Evolutionary conservation across 2,329 filamentous ascomycete species (phyloP).

Genomic region (Blumeriella jaapii): DNA sequence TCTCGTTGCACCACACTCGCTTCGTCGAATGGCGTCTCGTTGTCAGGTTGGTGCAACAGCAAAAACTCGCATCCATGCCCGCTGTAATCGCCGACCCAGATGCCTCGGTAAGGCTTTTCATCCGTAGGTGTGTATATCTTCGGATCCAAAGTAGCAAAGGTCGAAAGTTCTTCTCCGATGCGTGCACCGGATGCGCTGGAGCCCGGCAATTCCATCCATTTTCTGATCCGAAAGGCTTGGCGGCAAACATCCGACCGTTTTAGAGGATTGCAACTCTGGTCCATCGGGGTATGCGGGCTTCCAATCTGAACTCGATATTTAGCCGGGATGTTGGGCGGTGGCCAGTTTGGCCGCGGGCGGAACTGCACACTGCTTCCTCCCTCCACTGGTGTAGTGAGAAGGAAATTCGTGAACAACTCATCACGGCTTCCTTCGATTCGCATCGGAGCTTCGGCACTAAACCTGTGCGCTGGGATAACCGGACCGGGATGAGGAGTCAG

Average conservation of each 20-base stretch:
- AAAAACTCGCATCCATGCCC: conserved; percentile 84
- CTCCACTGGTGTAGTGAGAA: conserved; percentile 46
- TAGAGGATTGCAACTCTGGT: conserved; percentile 36
- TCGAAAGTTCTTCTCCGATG: conserved; percentile 45
- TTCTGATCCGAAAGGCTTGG: conserved; percentile 59
- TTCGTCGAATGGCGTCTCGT: conserved; percentile 31
- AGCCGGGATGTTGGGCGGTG: conserved; percentile 59
- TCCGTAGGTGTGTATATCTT: conserved; percentile 68
- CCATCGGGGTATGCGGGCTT: conserved; percentile 32
- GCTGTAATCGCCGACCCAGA: conserved; percentile 76
- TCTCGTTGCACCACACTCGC: conserved; percentile 31
- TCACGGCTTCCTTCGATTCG: conserved; percentile 32
- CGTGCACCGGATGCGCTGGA: conserved; percentile 32
- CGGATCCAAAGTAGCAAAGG: conserved; percentile 61
- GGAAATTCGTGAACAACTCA: conserved; percentile 52
- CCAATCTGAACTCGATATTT: conserved; percentile 35
- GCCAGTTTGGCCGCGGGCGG: conserved; percentile 75
- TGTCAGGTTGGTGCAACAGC: conserved; percentile 63
- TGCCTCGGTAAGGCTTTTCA: conserved; percentile 74
- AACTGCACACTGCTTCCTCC: conserved; percentile 40
- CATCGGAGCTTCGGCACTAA: conserved; percentile 41
- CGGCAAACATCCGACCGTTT: conserved; percentile 51
- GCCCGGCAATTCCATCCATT: conserved; percentile 60
- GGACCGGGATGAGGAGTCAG: conserved; percentile 7
- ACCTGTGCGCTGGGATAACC: conserved; percentile 28